phyloP scores from a whole-genome alignment of 2,329 filamentous ascomycete species.

The Pseudogymnoascus sp. region DNA sequence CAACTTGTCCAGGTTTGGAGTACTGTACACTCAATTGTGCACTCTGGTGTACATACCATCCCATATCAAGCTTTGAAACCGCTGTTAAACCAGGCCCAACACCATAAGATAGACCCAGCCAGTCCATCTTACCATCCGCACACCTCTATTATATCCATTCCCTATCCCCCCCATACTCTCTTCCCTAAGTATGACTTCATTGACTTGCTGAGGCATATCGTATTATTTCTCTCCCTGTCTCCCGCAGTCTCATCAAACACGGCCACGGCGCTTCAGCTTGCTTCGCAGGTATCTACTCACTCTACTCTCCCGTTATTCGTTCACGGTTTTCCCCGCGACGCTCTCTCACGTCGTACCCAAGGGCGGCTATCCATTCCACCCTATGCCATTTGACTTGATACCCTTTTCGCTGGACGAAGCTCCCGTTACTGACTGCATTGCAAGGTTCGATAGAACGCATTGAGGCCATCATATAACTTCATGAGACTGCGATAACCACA shows the following conservation, averaged over 20 bases:
- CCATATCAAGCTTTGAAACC: not conserved
- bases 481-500: not conserved
- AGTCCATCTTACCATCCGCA: not conserved
- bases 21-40: not conserved
- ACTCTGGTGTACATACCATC: not conserved
- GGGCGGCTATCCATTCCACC: not conserved
- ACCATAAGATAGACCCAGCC: not conserved
- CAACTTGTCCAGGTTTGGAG: not conserved
- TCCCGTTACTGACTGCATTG: not conserved
- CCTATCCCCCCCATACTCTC: not conserved
- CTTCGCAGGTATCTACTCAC: slow-evolving; percentile 1
- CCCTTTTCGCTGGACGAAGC: not conserved
- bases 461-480: not conserved
- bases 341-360: not conserved
- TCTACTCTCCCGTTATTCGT: not conserved
- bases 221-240: slow-evolving; percentile 1
- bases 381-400: not conserved
- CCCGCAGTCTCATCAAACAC: not conserved
- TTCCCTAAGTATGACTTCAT: slow-evolving; percentile 1
- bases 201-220: not conserved
- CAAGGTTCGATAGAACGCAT: slow-evolving; percentile 5
- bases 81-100: not conserved
- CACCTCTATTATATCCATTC: not conserved
- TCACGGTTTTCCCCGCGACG: not conserved
- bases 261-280: slow-evolving; percentile 1